phyloP scores from a whole-genome alignment of 768 basidiomycete species.

The Termitomyces sp. region DNA sequence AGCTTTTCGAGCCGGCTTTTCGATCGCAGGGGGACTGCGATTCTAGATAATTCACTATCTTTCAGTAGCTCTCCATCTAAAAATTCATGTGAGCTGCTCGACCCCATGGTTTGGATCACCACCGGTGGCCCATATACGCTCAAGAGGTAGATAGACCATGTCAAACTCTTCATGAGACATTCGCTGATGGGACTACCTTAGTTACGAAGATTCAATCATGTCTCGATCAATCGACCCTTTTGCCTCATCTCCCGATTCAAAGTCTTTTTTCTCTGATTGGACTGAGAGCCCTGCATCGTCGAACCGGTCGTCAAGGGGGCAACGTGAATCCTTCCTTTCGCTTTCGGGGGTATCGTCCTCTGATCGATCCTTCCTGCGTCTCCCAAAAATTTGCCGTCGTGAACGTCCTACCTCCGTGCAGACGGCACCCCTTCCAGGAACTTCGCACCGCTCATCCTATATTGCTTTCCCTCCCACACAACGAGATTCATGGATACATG shows the following conservation, averaged over 20 bases:
- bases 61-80: constrained; percentile 16
- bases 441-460: constrained; percentile 25
- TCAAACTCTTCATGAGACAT: not conserved
- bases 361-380: constrained; percentile 17
- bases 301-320: constrained; percentile 13
- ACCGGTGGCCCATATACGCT: constrained; percentile 25
- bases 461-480: constrained; percentile 21
- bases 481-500: constrained; percentile 4
- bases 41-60: constrained; percentile 18
- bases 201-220: constrained; percentile 11
- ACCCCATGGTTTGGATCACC: constrained; percentile 26
- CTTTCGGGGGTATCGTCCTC: constrained; percentile 29
- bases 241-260: constrained; percentile 32
- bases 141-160: constrained; percentile 15
- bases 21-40: constrained; percentile 21
- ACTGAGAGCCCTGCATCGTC: constrained; percentile 22
- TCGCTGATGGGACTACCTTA: constrained; percentile 1
- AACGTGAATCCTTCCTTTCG: constrained; percentile 36
- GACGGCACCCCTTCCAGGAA: constrained; percentile 22
- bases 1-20: constrained; percentile 30
- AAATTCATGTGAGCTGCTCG: constrained; percentile 10
- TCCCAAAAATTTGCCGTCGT: constrained; percentile 14
- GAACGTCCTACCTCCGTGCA: constrained; percentile 27
- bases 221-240: constrained; percentile 33
- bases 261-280: constrained; percentile 39